A percentile compares a stretch with the other conserved stretches of the same genome.
These are phyloP conservation scores for Aspergillus baeticus DNA, from an alignment of 495 filamentous ascomycete genomes.

Conservation along the genomic window DNA sequence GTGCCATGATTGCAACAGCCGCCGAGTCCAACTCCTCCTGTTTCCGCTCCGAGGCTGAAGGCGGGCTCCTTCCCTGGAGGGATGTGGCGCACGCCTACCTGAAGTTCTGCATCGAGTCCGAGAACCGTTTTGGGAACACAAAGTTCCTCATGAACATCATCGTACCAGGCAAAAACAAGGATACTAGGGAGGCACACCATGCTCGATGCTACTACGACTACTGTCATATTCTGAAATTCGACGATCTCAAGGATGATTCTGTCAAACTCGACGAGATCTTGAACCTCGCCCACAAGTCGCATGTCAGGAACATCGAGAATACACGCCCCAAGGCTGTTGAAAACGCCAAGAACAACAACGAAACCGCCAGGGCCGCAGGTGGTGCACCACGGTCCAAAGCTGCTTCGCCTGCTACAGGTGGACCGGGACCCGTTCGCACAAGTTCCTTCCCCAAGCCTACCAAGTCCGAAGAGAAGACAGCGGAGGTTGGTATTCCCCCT, in stretches of 20 bases:
- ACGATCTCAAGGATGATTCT: slow-evolving; percentile 58
- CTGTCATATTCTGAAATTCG: slow-evolving; percentile 60
- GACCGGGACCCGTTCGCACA: slow-evolving; percentile 42
- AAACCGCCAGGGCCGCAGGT: slow-evolving; percentile 45
- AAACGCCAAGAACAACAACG: slow-evolving; percentile 51
- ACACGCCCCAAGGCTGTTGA: slow-evolving; percentile 45
- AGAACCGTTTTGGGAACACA: slow-evolving; percentile 87
- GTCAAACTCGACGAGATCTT: slow-evolving; percentile 62
- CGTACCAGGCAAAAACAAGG: slow-evolving; percentile 72
- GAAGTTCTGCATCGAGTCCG: slow-evolving; percentile 63
- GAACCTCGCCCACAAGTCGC: slow-evolving; percentile 51
- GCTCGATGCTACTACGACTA: slow-evolving; percentile 64
- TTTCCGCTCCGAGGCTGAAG: slow-evolving; percentile 66
- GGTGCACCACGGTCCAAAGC: slow-evolving; percentile 31
- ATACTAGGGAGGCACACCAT: slow-evolving; percentile 51
- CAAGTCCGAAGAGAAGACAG: slow-evolving; percentile 18
- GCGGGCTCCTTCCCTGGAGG: slow-evolving; percentile 66
- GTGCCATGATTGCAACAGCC: slow-evolving; percentile 93
- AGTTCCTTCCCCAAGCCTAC: slow-evolving; percentile 32
- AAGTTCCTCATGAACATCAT: slow-evolving; percentile 85
- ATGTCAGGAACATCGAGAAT: slow-evolving; percentile 21
- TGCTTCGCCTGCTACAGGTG: slow-evolving; percentile 20
- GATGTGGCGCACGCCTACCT: slow-evolving; percentile 76
- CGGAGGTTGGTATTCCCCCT: slow-evolving; percentile 22
- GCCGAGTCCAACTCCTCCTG: slow-evolving; percentile 87